Conservation (phyloP, 2,329 filamentous ascomycete species). For the Pestalotiopsis sp. region DNA sequence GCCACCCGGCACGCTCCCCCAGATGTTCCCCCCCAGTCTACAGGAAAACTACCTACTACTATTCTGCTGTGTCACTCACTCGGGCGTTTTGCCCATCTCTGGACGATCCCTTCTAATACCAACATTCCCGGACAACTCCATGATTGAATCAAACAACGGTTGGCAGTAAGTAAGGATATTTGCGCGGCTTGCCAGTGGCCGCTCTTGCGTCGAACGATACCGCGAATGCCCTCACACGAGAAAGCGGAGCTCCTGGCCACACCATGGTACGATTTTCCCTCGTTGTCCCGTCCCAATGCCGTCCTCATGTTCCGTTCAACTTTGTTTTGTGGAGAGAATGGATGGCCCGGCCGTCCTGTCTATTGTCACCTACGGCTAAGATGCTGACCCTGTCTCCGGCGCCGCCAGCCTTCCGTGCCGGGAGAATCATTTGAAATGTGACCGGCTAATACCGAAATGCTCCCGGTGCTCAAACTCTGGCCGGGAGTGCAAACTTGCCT, state of each 20-base stretch:
- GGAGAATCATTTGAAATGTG: conserved; percentile 50
- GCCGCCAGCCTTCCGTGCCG: conserved; percentile 45
- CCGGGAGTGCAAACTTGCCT: conserved; percentile 33
- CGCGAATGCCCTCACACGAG: conserved; percentile 35
- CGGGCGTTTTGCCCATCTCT: conserved; percentile 33
- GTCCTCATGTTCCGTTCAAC: conserved; percentile 5
- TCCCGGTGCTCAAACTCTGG: conserved; percentile 33
- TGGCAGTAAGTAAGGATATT: conserved; percentile 11
- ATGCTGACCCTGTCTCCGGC: conserved; percentile 5
- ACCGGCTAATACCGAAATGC: conserved; percentile 36
- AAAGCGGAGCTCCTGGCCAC: conserved; percentile 33
- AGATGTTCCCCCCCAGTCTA: neutral
- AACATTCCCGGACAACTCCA: neutral
- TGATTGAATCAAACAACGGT: neutral
- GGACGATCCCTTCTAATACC: conserved; percentile 20
- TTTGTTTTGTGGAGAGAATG: conserved; percentile 6
- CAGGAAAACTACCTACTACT: neutral
- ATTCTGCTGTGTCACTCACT: conserved; percentile 18
- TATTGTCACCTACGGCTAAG: neutral
- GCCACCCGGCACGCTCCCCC: neutral
- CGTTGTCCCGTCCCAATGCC: neutral
- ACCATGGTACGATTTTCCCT: conserved; percentile 30
- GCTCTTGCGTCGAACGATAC: conserved; percentile 15
- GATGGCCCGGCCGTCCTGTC: neutral
- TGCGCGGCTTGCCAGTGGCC: neutral